Percentiles rank a stretch among this genome's conserved stretches.
Evolutionary conservation across 1,284 basidiomycete species (phyloP).

Genomic region (Trametes hirsuta): DNA sequence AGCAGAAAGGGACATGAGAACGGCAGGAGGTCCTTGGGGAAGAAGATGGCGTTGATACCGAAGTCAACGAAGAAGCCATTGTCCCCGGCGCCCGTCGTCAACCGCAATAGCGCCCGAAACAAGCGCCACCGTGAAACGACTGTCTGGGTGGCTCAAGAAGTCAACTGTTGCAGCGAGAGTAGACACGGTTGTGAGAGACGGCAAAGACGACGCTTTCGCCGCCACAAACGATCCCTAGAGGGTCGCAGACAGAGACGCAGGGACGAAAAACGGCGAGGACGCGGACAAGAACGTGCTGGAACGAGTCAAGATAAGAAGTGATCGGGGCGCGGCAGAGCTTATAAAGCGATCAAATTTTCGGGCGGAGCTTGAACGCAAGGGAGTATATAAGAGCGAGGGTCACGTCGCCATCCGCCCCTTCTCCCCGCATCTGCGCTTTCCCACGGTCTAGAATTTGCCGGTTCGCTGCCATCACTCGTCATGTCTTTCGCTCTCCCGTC

Average conservation of each 20-base stretch:
- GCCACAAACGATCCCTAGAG: background rate
- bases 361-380: conserved; percentile 35
- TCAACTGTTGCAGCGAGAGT: background rate
- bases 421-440: conserved; percentile 31
- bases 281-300: conserved; percentile 18
- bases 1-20: conserved; percentile 10
- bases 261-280: conserved; percentile 14
- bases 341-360: conserved; percentile 27
- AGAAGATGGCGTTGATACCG: conserved; percentile 19
- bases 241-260: conserved; percentile 1
- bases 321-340: conserved; percentile 20
- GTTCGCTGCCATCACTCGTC: conserved; percentile 15
- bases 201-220: background rate
- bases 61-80: conserved; percentile 20
- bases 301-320: conserved; percentile 27
- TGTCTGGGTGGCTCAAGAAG: background rate
- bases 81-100: conserved; percentile 16
- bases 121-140: background rate
- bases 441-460: conserved; percentile 34
- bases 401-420: conserved; percentile 15
- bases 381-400: conserved; percentile 37
- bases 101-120: conserved; percentile 9
- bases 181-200: background rate
- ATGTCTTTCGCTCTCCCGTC: conserved; percentile 78
- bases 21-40: conserved; percentile 12